Evolutionary conservation across 192 early-diverging fungal genomes (phyloP), one percentile per base, ranked within the genome.

Genomic region (Dispira parvispora): DNA sequence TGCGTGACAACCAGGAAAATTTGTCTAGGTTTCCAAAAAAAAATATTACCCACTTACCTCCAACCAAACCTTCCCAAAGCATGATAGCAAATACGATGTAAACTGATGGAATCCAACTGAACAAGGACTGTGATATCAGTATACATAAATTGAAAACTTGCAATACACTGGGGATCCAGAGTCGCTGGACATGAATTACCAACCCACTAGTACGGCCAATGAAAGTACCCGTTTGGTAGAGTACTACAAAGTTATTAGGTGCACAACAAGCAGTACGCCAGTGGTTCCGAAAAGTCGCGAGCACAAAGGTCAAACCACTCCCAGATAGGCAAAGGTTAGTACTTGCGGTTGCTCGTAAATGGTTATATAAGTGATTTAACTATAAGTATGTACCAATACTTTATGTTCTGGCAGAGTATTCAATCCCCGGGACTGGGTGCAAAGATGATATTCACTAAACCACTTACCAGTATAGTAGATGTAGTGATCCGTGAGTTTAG

Each of bases 51-150:
- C 46, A 53, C 58, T 44, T 61, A 25, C 73, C 73, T 21, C 73
- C 73, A 6, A 75, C 46, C 2, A 75, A 61, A 5, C 73, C 73
- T 47, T 75, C 73, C 69, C 69, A 70, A n/a, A 75, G 46, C 32
- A 75, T 64, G 20, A 75, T 38, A 0, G 53, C 46, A 65, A 75
- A 75, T 0, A 75, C 61, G 9, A 75, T 6, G 32, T 69, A 75
- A 9, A 75, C 69, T 25, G 46, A 63, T 3, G 73, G 71, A 20
- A 75, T 44, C 23, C 63, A 69, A 0, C 45, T 32, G 1, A 69
- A 12, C 44, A 75, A 18, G 4, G 71, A 64, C 62, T 75, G 73
- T 14, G 63, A 3, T 16, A 65, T 63, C 3, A 68, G 62, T 26
- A 72, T 4, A 46, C 61, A 25, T 4, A 75, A 53, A 0, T 67